Conservation (phyloP, 2,329 filamentous ascomycete species). For the Tolypocladium nubicola region DNA sequence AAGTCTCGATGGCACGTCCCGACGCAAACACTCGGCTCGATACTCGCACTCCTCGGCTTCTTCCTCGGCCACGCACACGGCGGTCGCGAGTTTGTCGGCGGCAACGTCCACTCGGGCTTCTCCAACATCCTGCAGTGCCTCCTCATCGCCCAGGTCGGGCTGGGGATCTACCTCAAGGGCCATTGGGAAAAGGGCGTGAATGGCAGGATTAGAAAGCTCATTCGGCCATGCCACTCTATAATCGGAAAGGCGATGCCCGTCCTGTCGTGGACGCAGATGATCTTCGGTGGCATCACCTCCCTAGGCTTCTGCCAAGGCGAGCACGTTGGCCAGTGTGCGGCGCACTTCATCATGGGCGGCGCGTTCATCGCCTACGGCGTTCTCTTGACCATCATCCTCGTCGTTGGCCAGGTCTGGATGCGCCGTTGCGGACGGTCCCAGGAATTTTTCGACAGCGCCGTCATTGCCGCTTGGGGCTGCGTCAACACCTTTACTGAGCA, state of each 20-base stretch:
- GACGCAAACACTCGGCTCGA: constrained; percentile 63
- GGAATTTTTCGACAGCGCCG: constrained; percentile 88
- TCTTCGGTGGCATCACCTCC: constrained; percentile 89
- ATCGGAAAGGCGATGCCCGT: constrained; percentile 83
- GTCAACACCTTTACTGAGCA: constrained; percentile 99
- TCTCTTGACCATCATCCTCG: constrained; percentile 70
- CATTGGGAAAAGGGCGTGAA: constrained; percentile 81
- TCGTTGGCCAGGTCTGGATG: constrained; percentile 85
- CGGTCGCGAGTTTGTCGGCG: constrained; percentile 68
- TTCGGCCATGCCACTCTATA: constrained; percentile 67
- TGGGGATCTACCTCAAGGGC: constrained; percentile 81
- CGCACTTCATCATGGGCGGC: constrained; percentile 98
- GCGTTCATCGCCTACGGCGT: constrained; percentile 94
- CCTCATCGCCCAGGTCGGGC: constrained; percentile 62
- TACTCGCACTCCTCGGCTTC: constrained; percentile 73
- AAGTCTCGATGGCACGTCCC: constrained; percentile 93
- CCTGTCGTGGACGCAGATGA: constrained; percentile 82
- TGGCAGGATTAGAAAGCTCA: constrained; percentile 60
- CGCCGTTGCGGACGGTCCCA: constrained; percentile 75
- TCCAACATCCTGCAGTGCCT: constrained; percentile 72
- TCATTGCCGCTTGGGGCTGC: constrained; percentile 92
- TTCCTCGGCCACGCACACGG: constrained; percentile 86
- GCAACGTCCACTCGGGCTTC: constrained; percentile 73
- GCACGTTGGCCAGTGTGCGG: constrained; percentile 82
- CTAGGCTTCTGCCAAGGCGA: constrained; percentile 89